Conservation (phyloP, 768 basidiomycete genomes). For the Suillus hirtellus region DNA sequence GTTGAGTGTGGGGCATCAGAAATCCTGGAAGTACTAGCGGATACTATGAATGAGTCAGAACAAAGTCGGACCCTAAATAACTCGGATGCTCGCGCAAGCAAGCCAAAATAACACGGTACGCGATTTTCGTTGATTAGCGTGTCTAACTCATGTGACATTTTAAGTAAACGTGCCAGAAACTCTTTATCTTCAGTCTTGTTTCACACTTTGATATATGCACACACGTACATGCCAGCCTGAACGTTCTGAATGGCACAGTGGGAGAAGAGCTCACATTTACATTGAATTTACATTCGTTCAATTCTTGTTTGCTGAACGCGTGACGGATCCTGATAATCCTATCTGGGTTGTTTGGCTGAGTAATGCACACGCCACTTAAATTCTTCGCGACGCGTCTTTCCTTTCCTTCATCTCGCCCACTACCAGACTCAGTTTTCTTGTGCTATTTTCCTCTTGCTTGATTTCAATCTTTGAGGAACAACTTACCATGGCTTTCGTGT, state of each 20-base stretch:
- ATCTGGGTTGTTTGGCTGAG: slow-evolving; percentile 25
- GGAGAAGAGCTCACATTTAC: background rate
- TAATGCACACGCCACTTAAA: slow-evolving; percentile 30
- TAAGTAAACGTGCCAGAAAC: background rate
- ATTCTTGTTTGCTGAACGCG: background rate
- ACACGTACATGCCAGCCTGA: background rate
- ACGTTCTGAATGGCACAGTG: background rate
- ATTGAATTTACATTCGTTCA: background rate
- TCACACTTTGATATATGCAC: background rate
- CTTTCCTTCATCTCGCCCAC: slow-evolving; percentile 17
- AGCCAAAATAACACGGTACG: slow-evolving; percentile 27
- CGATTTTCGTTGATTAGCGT: slow-evolving; percentile 35
- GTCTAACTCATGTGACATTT: slow-evolving; percentile 9
- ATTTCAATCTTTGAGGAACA: slow-evolving; percentile 10
- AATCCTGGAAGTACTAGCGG: slow-evolving; percentile 18
- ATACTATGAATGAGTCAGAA: background rate
- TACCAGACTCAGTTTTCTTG: slow-evolving; percentile 11
- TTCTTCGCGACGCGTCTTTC: slow-evolving; percentile 29
- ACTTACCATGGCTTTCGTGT: slow-evolving; percentile 49
- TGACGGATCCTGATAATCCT: background rate
- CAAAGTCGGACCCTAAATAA: slow-evolving; percentile 1
- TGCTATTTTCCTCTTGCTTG: slow-evolving; percentile 22
- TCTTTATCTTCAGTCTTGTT: background rate
- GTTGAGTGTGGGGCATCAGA: slow-evolving; percentile 30
- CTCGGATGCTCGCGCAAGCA: slow-evolving; percentile 6